phyloP scores from a whole-genome alignment of 441 rosid species.

The Gossypium schwendimanii region DNA sequence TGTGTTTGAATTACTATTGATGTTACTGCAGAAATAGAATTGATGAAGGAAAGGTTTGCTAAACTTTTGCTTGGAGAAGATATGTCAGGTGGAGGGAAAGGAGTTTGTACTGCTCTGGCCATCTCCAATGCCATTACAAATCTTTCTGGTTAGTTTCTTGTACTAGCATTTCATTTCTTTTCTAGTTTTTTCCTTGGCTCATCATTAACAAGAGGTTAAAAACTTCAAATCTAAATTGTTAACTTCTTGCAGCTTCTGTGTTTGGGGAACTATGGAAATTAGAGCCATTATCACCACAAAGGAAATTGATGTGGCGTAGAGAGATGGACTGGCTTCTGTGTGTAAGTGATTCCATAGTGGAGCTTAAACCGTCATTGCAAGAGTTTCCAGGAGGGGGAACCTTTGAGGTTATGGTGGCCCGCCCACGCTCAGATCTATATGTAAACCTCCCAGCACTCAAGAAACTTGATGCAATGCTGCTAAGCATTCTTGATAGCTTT shows the following conservation, averaged over 20 bases:
- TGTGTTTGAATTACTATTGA: background rate
- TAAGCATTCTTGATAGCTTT: conserved; percentile 72
- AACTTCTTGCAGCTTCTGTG: conserved; percentile 58
- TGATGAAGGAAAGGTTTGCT: conserved; percentile 96
- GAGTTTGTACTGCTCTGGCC: conserved; percentile 92
- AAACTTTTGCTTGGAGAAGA: conserved; percentile 92
- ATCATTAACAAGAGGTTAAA: background rate
- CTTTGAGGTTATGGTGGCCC: conserved; percentile 79
- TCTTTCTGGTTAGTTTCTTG: conserved; percentile 58
- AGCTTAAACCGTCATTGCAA: conserved; percentile 86
- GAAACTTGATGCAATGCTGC: conserved; percentile 90
- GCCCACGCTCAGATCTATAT: conserved; percentile 78
- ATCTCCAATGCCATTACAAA: conserved; percentile 94
- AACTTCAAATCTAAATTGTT: background rate
- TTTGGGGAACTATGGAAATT: conserved; percentile 94
- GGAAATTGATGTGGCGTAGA: conserved; percentile 82
- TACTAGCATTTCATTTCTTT: background rate
- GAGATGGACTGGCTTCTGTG: conserved; percentile 89
- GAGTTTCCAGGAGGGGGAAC: conserved; percentile 87
- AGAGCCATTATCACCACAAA: conserved; percentile 65
- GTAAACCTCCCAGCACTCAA: conserved; percentile 83
- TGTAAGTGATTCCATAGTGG: conserved; percentile 85
- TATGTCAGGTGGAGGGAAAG: conserved; percentile 97
- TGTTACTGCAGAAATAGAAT: conserved; percentile 51
- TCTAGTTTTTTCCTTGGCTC: background rate